Evolutionary conservation across 805 yeast genomes (phyloP), one percentile per base, ranked within the genome.

Genomic region (Pichia exigua): DNA sequence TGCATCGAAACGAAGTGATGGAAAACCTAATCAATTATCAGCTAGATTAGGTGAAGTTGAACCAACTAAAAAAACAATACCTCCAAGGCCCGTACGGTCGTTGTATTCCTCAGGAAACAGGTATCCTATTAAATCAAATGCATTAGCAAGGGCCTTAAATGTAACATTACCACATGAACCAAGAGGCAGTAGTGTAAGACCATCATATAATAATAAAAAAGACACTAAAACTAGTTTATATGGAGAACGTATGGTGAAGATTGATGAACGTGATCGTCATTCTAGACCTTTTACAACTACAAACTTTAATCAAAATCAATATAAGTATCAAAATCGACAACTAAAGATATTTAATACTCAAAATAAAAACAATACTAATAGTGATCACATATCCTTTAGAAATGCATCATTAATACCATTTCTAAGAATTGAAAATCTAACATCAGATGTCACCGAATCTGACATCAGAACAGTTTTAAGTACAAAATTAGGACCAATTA

Each of bases 351-450:
- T 40, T 22, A 40, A 40, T 40, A 20, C 2, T 20, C 22, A 26
- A 10, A 26, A 26, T 10, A 12, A 4, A n/a, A 46, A 30, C 20
- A 17, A 12, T 44, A 45, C 35, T 44, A 21, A 13, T 17, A 17
- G 11, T 6, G 21, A 40, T 13, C 24, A 18, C 18, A 15, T 60
- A 24, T 58, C 42, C 15, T 57, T 69, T 43, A 64, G 59, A 50
- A 57, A 64, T 44, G 57, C 61, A 0, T 51, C 65, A 1, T 42
- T 47, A 7, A 54, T 59, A 10, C 57, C 55, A 26, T 60, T 68
- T 46, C 46, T 70, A 15, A 60, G 67, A 42, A 57, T 71, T 10
- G 51, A 50, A 17, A 71, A 71, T 49, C 47, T 71, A 9, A 60
- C 56, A 20, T 57, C 59, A 13, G 72, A 66, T 6, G 71, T 68